A percentile compares a stretch with the other conserved stretches of the same genome.
phyloP scores from a whole-genome alignment of 257 asterid species.

The Gentiana dahurica region DNA sequence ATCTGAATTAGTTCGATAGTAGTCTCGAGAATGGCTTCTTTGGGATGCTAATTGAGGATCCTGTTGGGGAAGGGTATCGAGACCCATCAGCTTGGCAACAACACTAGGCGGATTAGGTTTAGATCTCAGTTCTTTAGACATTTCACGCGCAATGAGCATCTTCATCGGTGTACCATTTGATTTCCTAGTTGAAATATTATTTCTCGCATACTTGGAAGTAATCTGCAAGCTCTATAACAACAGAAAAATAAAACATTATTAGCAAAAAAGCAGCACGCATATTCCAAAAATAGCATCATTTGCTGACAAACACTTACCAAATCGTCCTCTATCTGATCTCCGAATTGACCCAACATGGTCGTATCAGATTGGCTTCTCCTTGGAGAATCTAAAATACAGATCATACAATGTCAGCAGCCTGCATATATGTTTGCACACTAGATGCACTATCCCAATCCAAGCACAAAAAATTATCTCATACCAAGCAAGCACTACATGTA shows the following conservation, averaged over 20 bases:
- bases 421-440: no score
- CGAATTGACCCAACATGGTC: constrained; percentile 40
- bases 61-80: constrained; percentile 72
- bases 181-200: constrained; percentile 30
- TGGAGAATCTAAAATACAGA: constrained; percentile 48
- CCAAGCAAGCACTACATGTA: not conserved
- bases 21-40: constrained; percentile 31
- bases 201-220: constrained; percentile 33
- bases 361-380: constrained; percentile 75
- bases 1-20: constrained; percentile 54
- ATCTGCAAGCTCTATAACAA: constrained; percentile 39
- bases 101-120: constrained; percentile 61
- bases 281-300: constrained; percentile 10
- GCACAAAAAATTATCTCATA: not conserved
- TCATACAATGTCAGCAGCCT: constrained; percentile 5
- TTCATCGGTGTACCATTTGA: constrained; percentile 69
- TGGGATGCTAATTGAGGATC: constrained; percentile 39
- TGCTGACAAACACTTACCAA: constrained; percentile 34
- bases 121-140: constrained; percentile 67
- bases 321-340: constrained; percentile 52
- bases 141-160: constrained; percentile 87
- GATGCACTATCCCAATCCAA: no score
- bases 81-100: constrained; percentile 98
- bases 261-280: constrained; percentile 1
- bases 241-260: not conserved